A percentile compares a stretch with the other conserved stretches of the same genome.
Conservation (phyloP, 1,284 basidiomycete species). For the Austroboletus niveus region DNA sequence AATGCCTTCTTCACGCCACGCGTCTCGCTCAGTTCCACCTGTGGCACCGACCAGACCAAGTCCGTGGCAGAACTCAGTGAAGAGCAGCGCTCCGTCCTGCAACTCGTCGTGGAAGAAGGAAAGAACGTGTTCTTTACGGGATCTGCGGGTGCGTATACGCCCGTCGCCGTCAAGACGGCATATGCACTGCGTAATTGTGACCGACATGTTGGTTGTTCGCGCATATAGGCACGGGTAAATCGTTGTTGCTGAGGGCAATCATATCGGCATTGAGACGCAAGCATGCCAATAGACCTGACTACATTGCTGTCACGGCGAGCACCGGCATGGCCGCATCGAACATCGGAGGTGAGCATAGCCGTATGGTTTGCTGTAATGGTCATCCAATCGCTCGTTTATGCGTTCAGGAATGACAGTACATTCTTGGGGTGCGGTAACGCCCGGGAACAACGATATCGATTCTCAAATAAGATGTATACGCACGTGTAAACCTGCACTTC, state of each 20-base stretch:
- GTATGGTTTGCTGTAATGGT: background rate
- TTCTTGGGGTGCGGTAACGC: constrained; percentile 76
- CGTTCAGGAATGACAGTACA: constrained; percentile 61
- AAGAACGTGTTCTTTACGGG: constrained; percentile 54
- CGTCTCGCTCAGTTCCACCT: constrained; percentile 31
- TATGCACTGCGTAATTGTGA: too few relatives aligned
- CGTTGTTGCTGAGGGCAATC: constrained; percentile 72
- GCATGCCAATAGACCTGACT: constrained; percentile 53
- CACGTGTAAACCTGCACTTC: constrained; percentile 56
- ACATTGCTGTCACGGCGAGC: constrained; percentile 76
- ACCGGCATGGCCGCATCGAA: constrained; percentile 73
- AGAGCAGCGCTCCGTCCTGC: constrained; percentile 42
- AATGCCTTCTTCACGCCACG: constrained; percentile 46
- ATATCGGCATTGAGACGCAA: constrained; percentile 69
- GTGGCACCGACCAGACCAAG: constrained; percentile 32
- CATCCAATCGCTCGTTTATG: too few relatives aligned
- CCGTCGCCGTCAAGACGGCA: too few relatives aligned
- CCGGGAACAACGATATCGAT: constrained; percentile 58
- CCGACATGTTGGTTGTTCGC: background rate
- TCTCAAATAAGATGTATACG: constrained; percentile 50
- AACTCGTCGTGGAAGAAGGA: constrained; percentile 46
- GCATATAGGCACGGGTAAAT: constrained; percentile 73
- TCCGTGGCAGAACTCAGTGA: constrained; percentile 41
- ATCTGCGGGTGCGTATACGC: constrained; percentile 41
- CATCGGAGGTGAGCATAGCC: constrained; percentile 57